Evolutionary conservation across 2,329 filamentous ascomycete genomes (phyloP), one percentile per base, ranked within the genome.

Genomic region (Bipolaris zeicola): DNA sequence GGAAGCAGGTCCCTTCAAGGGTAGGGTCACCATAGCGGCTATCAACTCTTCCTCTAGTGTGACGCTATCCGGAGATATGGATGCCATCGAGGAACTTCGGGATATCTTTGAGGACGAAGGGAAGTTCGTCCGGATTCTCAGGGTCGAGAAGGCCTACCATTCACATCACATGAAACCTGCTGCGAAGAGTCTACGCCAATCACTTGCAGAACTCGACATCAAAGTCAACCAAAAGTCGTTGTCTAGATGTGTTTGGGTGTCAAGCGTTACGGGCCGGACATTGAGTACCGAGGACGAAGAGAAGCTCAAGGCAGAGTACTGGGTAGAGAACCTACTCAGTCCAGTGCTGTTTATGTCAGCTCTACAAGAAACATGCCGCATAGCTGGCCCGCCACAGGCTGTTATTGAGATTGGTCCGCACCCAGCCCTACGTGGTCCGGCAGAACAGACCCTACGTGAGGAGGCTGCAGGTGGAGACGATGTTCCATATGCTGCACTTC

Each of bases 91-190:
- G 0, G 66, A 74, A 41, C 60, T 70, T 0, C 63, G 72, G 4
- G 53, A 62, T 0, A 60, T 65, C 1, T 57, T 82, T 0, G 62
- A 78, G 1, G 71, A 73, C 3, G 66, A 76, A 16, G 62, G 70
- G 3, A 75, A 70, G 6, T 82, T 81, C 57, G 70, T 68, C 1
- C 67, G 79, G 0, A 47, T 63, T 10, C 70, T 83, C 0, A 70
- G 75, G 52, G 79, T 81, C 1, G 76, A 80, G 20, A 76, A 62
- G 4, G 79, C 80, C 0, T 82, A 82, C 49, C 81, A 82, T 47
- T 80, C 78, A 0, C 70, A 71, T 22, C 79, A 80, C 31, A 80
- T 80, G 78, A 8, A 48, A 1, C 51, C 57, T 2, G 63, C 59
- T 38, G 48, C 52, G 3, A 56, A 55, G 3, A 45, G 36, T 5